Base-by-base conservation (phyloP, 176 grass and related monocot species). In the Elaeis guineensis region DNA sequence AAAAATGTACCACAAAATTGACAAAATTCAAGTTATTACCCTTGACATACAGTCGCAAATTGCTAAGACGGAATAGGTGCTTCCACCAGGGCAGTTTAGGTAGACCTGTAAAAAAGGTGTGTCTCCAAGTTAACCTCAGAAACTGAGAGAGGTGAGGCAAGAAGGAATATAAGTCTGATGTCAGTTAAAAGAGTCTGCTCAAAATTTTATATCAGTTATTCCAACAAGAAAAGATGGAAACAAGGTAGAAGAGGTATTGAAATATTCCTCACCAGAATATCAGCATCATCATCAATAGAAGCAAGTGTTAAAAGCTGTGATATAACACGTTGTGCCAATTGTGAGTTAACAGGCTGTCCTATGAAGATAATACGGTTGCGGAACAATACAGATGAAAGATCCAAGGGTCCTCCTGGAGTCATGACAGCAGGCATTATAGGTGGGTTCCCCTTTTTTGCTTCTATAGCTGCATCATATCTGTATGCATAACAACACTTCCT, bases 21-120 rank as follows among this genome's bases (percentile, higher is more conserved):
- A 53, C 20, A 72, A 16, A 69, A 58, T 63, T 63, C 25, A 64
- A 50, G 49, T 57, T 79, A 44, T 49, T 83, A 97, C 93, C 93
- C 87, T 92, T 51, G 83, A 88, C 93, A 97, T 97, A 64, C 93
- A 97, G 70, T 97, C 93, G 8, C 86, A 97, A 68, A 97, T 88
- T 66, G 93, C 93, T 61, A 97, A 72, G 71, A 85, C 87, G 12
- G 87, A 89, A 70, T 92, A 92, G 21, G 84, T 77, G 70, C 84
- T 97, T 88, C 93, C 93, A 25, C 93, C 87, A 56, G 78, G 76
- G 50, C 84, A 92, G 66, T 97, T 97, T 28, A 92, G 58, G 69
- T 97, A 97, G 24, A 97, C 84, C 93, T 97, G 30, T 16, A 83
- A 79, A 75, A 79, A 60, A 72, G 52, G 58, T 16, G 63, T 16